Evolutionary conservation across 2,329 filamentous ascomycete species (phyloP).

Genomic region (Cladosporium halotolerans): DNA sequence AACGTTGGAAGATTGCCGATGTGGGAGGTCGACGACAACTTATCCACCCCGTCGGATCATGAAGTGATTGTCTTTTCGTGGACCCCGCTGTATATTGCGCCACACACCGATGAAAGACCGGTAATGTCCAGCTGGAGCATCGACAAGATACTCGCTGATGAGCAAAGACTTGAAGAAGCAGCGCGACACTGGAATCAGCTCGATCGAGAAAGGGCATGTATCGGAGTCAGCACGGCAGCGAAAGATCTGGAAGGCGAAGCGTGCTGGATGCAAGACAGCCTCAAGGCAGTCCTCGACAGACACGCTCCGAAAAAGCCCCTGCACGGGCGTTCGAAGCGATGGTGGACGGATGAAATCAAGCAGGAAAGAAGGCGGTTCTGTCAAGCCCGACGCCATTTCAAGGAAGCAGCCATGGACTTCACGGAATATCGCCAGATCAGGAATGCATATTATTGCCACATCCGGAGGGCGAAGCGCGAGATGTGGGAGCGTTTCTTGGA

Average conservation of each 20-base stretch:
- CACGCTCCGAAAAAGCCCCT: neutral
- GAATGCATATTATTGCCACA: neutral
- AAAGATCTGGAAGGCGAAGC: neutral
- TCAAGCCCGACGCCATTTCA: neutral
- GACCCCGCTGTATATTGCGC: neutral
- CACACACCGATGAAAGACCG: neutral
- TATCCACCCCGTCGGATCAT: neutral
- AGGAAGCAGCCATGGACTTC: neutral
- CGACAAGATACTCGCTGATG: neutral
- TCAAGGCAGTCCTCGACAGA: neutral
- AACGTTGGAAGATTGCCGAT: neutral
- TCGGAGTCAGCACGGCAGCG: neutral
- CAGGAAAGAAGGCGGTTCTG: neutral
- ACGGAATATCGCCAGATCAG: neutral
- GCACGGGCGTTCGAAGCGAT: neutral
- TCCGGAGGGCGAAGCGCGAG: neutral
- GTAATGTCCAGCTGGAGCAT: neutral
- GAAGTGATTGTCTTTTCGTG: neutral
- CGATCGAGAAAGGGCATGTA: neutral
- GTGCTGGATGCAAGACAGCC: neutral
- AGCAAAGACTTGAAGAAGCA: neutral
- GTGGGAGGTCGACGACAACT: neutral
- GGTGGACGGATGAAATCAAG: neutral
- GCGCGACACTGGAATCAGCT: neutral
- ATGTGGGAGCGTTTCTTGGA: neutral